Base-by-base conservation (phyloP, 2,329 filamentous ascomycete genomes). In the Ophiosphaerella korrae region DNA sequence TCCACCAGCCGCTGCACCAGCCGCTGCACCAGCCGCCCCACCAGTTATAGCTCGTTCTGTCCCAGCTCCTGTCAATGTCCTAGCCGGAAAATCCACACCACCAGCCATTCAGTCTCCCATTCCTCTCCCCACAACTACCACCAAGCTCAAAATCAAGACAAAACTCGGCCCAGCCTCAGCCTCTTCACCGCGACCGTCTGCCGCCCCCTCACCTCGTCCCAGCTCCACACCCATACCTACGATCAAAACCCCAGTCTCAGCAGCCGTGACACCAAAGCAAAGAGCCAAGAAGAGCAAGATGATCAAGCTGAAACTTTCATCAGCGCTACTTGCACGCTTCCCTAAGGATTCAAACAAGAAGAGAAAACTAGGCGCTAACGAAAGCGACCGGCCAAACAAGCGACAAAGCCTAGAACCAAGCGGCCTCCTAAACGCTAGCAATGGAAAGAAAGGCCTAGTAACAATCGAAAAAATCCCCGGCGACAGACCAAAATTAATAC, bases 81-180 rank as follows among this genome's bases (percentile, higher is more conserved):
- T 62, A 12, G 50, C 57, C 7, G 45, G 48, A n/a, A 52, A 61
- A 6, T 48, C 61, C 12, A 56, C 61, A 34, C 51, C 65, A 16
- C 58, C 58, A 5, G 49, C 61, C n/a, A 67, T 66, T n/a, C 49
- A 53, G 24, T 64, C 63, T 5, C 63, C 61, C 4, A 62, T 65
- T 6, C 62, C 63, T 23, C 51, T 59, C 7, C 58, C 63, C 3
- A 63, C 58, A 7, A 62, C 62, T 2, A 67, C 57, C 11, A 64
- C 63, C 2, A 67, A 63, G 40, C 62, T 67, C 31, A 69, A 67
- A 42, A 63, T 69, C 48, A 64, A 63, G 42, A 65, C 63, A 23
- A 63, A 66, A 37, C 48, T 53, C 9, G 42, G 46, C 11, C 48
- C 42, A n/a, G 48, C 42, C 12, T 36, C 41, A 2, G 18, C 32